Percentiles rank a stretch among this genome's conserved stretches.
phyloP scores from a whole-genome alignment of 169 alveolate species.

The Perkinsus olseni region DNA sequence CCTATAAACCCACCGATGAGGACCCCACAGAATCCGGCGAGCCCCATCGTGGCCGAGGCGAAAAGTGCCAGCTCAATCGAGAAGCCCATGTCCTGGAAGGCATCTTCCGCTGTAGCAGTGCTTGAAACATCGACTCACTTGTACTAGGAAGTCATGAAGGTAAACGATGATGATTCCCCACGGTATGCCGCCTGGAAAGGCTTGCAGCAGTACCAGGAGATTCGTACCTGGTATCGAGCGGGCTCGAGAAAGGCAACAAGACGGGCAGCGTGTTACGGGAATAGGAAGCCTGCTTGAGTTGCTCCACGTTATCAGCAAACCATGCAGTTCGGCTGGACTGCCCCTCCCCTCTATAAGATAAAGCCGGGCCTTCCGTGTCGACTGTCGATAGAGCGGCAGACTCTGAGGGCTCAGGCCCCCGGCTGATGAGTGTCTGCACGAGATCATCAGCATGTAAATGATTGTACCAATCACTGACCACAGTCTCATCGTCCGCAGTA shows the following conservation, averaged over 20 bases:
- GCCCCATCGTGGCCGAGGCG: not conserved
- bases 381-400: not conserved
- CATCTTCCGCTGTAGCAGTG: not conserved
- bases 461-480: not conserved
- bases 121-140: not conserved
- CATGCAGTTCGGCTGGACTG: not conserved
- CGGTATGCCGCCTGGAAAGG: slow-evolving; percentile 37
- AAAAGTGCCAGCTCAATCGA: not conserved
- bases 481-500: not conserved
- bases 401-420: not conserved
- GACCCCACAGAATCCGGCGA: slow-evolving; percentile 21
- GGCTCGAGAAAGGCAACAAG: not conserved
- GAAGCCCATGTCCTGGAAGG: not conserved
- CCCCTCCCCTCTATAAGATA: not conserved
- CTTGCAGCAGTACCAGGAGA: slow-evolving; percentile 12
- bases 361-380: not conserved
- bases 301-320: not conserved
- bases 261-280: not conserved
- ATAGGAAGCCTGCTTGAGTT: not conserved
- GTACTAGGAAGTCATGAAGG: slow-evolving; percentile 21
- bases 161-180: slow-evolving; percentile 30
- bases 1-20: slow-evolving; percentile 30
- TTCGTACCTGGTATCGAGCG: not conserved
- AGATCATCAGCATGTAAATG: not conserved
- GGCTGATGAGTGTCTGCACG: not conserved